Conservation (phyloP, 805 yeast species). For the Candida pseudofarinosa region DNA sequence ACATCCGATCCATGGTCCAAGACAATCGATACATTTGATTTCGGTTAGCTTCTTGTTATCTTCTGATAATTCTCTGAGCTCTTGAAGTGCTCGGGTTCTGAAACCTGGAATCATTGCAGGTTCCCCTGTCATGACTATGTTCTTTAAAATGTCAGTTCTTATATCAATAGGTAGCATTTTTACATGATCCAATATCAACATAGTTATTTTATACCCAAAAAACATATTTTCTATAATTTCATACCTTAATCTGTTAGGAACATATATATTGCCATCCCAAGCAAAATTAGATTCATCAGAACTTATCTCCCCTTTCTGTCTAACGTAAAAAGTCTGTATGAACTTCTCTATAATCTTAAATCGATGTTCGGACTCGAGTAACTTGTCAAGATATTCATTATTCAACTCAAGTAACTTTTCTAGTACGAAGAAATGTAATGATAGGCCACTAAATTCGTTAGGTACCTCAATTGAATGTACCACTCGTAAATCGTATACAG, state of each 20-base stretch:
- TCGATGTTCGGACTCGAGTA: constrained; percentile 7
- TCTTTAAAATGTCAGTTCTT: constrained; percentile 11
- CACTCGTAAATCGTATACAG: constrained; percentile 23
- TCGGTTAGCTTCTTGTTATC: not conserved
- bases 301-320: constrained; percentile 3
- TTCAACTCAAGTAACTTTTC: constrained; percentile 10
- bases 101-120: constrained; percentile 21
- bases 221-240: constrained; percentile 11
- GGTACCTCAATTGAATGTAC: constrained; percentile 4
- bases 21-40: constrained; percentile 8
- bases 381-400: constrained; percentile 6
- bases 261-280: constrained; percentile 7
- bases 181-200: constrained; percentile 2
- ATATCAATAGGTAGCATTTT: constrained; percentile 16
- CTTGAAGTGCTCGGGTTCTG: constrained; percentile 12
- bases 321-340: constrained; percentile 10
- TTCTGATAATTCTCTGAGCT: constrained; percentile 5
- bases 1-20: constrained; percentile 31
- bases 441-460: constrained; percentile 1
- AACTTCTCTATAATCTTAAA: constrained; percentile 17
- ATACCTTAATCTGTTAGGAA: constrained; percentile 12
- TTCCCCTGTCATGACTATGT: constrained; percentile 23
- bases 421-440: constrained; percentile 16
- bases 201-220: constrained; percentile 3
- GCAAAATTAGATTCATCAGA: constrained; percentile 6